A percentile compares a stretch with the other conserved stretches of the same genome.
phyloP scores from a whole-genome alignment of 805 yeast species.

The Wickerhamomyces subpelliculosus region DNA sequence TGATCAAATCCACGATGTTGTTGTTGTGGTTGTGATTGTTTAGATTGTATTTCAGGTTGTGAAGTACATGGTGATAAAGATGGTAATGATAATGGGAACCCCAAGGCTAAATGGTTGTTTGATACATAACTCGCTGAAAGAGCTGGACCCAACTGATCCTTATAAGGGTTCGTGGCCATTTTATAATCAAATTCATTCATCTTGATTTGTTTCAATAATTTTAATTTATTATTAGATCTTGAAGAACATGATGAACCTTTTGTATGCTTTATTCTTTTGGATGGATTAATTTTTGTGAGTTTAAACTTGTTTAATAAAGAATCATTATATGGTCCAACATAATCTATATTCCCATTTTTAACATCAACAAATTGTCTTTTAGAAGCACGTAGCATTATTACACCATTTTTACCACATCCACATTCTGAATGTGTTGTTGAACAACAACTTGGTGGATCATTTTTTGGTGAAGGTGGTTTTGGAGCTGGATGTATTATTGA shows the following conservation, averaged over 20 bases:
- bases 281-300: neutral
- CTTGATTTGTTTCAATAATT: constrained; percentile 12
- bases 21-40: neutral
- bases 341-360: constrained; percentile 18
- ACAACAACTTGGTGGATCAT: constrained; percentile 3
- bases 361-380: constrained; percentile 21
- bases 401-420: constrained; percentile 8
- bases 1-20: neutral
- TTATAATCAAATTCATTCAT: constrained; percentile 8
- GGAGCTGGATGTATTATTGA: neutral
- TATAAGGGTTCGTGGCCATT: too few species aligned
- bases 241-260: constrained; percentile 6
- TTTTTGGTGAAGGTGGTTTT: neutral
- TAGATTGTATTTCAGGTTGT: neutral
- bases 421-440: constrained; percentile 1
- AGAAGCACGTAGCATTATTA: constrained; percentile 20
- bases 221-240: constrained; percentile 1
- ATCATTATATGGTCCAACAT: constrained; percentile 19
- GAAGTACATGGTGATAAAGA: neutral
- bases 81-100: neutral
- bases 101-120: too few species aligned
- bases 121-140: too few species aligned
- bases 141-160: too few species aligned
- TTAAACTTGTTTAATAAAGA: constrained; percentile 13
- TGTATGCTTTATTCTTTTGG: constrained; percentile 4